Base-by-base conservation (phyloP, 176 grass and related monocot species). In the Oryza coarctata region DNA sequence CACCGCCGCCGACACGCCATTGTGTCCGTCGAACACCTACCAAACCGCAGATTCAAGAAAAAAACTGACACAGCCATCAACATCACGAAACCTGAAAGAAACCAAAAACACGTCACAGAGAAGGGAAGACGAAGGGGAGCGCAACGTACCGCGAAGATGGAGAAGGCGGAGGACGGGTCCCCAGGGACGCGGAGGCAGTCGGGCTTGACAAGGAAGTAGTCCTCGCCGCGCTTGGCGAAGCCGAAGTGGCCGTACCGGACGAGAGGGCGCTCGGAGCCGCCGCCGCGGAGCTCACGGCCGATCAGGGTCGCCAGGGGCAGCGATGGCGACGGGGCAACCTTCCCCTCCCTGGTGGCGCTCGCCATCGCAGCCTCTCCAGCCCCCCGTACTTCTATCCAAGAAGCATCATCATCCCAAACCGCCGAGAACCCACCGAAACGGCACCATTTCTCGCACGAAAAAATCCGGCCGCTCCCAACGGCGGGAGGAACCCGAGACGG, bases 21-120 rank as follows among this genome's bases (percentile, higher is more conserved):
- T 95, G 87, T 99, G 96, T 18, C 93, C 96, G 69, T 99, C 96
- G 79, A 99, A 99, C 70, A 95, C 87, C 96, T 99, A 71, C 18
- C 22, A 29, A 29, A 27, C 30, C 40, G 79, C 22, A 91, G 73
- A 83, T 89, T 80, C 77, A 73, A 67, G 45, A 74, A 70, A 55
- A 55, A 2, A 22, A 50, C 7, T 2, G 2, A 69, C 77, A 67
- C 22, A 27, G 68, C 12, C 27, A 61, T 81, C 45, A 81, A 77
- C 60, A 62, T 80, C 38, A 76, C 68, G 20, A 32, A 85, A 73
- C 78, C 52, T 61, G 60, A 34, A 70, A 74, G 41, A 18, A 83
- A 25, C 84, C 14, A 17, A 35, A 61, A 60, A 57, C 13, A 41
- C 5, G 68, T 17, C 5, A 12, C 47, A 65, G 5, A 5, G 79